A percentile compares a stretch with the other conserved stretches of the same genome.
These are phyloP conservation scores for Penicillium oxalicum DNA, from an alignment of 2,329 filamentous ascomycete species.

Conservation along the genomic window DNA sequence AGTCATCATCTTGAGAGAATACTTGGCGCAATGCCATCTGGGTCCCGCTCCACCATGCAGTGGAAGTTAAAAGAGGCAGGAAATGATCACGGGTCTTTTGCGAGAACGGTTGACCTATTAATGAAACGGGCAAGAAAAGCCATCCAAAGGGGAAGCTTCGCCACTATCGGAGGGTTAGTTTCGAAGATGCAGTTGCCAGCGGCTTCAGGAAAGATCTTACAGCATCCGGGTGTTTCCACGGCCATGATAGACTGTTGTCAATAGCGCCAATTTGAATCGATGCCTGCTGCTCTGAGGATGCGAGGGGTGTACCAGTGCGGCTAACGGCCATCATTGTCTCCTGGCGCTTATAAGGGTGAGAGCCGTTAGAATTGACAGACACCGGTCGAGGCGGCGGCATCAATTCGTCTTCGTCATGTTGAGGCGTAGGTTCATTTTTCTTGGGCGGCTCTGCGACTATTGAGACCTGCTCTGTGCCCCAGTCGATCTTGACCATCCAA, in stretches of 20 bases:
- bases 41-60: slow-evolving; percentile 94
- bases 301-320: slow-evolving; percentile 49
- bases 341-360: slow-evolving; percentile 67
- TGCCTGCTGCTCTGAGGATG: slow-evolving; percentile 44
- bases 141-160: slow-evolving; percentile 94
- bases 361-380: slow-evolving; percentile 44
- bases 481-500: slow-evolving; percentile 98
- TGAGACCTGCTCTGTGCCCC: slow-evolving; percentile 71
- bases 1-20: slow-evolving; percentile 89
- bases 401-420: slow-evolving; percentile 43
- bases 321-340: slow-evolving; percentile 75
- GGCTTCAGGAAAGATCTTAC: slow-evolving; percentile 37
- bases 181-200: neutral
- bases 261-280: slow-evolving; percentile 82
- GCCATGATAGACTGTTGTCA: slow-evolving; percentile 96
- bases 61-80: slow-evolving; percentile 88
- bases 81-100: slow-evolving; percentile 92
- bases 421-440: slow-evolving; percentile 46
- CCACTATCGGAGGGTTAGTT: slow-evolving; percentile 46
- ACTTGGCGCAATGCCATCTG: slow-evolving; percentile 77
- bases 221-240: slow-evolving; percentile 97
- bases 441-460: slow-evolving; percentile 80
- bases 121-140: slow-evolving; percentile 92
- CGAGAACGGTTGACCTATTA: slow-evolving; percentile 94
- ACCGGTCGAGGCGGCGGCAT: slow-evolving; percentile 57